phyloP scores from a whole-genome alignment of 148 eudicot species.

The Pharnaceum exiguum region DNA sequence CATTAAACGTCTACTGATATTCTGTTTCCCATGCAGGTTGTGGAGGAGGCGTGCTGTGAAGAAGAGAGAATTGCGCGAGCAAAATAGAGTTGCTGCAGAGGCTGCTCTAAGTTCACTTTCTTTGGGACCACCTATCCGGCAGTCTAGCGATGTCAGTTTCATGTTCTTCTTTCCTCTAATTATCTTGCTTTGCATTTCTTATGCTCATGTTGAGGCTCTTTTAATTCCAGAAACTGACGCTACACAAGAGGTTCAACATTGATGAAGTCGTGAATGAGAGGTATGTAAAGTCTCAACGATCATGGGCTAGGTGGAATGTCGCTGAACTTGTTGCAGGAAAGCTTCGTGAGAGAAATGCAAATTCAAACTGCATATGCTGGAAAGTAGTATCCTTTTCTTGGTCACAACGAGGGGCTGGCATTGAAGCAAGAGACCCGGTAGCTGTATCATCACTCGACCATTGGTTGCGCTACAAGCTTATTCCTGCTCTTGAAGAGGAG shows the following conservation, averaged over 20 bases:
- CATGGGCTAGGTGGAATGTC: slow-evolving; percentile 70
- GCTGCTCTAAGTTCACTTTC: slow-evolving; percentile 79
- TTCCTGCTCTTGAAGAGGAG: slow-evolving; percentile 42
- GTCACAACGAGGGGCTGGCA: slow-evolving; percentile 14
- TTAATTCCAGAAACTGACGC: slow-evolving; percentile 43
- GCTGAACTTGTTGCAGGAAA: slow-evolving; percentile 56
- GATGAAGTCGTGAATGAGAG: slow-evolving; percentile 58
- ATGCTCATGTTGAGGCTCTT: slow-evolving; percentile 6
- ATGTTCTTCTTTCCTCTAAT: slow-evolving; percentile 1
- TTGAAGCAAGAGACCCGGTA: slow-evolving; percentile 15
- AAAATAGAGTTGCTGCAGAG: slow-evolving; percentile 65
- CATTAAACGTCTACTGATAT: slow-evolving; percentile 10
- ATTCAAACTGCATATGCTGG: slow-evolving; percentile 80
- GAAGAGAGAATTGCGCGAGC: slow-evolving; percentile 60
- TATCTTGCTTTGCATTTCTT: slow-evolving; percentile 5
- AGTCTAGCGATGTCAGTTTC: slow-evolving; percentile 42
- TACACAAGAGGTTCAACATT: slow-evolving; percentile 43
- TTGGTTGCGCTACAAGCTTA: slow-evolving; percentile 77
- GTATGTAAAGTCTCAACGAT: slow-evolving; percentile 49
- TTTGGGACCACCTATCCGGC: slow-evolving; percentile 72
- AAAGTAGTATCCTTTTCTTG: slow-evolving; percentile 51
- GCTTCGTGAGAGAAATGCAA: slow-evolving; percentile 48
- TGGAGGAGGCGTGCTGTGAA: slow-evolving; percentile 69
- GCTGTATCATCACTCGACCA: slow-evolving; percentile 30
- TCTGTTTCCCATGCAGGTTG: slow-evolving; percentile 40